phyloP scores from a whole-genome alignment of 768 basidiomycete genomes.

The Wakefieldia striispora region DNA sequence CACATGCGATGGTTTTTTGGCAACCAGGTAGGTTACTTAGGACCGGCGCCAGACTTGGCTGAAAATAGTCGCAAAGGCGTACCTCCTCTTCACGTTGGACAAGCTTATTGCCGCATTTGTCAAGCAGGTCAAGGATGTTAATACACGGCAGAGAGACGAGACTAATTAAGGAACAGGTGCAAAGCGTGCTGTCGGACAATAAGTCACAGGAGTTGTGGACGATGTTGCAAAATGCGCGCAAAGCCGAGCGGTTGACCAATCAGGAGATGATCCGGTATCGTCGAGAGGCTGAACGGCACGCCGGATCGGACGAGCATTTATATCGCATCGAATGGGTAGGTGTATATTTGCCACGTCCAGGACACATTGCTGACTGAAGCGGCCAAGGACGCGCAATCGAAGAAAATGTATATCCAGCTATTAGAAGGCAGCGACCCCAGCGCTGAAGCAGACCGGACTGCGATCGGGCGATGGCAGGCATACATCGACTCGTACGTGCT shows the following conservation, averaged over 20 bases:
- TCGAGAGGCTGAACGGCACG: conserved; percentile 73
- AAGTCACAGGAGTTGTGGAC: conserved; percentile 86
- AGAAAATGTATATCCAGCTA: conserved; percentile 59
- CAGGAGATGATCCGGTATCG: conserved; percentile 76
- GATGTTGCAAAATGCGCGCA: conserved; percentile 65
- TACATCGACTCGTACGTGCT: conserved; percentile 75
- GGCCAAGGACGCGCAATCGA: conserved; percentile 51
- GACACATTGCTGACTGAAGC: conserved; percentile 9
- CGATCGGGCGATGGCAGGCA: conserved; percentile 62
- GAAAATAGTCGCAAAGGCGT: conserved; percentile 60
- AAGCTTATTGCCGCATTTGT: conserved; percentile 85
- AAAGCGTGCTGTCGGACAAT: conserved; percentile 79
- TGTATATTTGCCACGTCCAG: conserved; percentile 8
- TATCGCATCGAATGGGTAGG: conserved; percentile 81
- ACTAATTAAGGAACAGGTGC: conserved; percentile 56
- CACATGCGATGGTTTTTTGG: conserved; percentile 95
- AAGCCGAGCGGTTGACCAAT: conserved; percentile 47
- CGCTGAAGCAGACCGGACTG: conserved; percentile 49
- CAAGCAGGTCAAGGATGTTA: conserved; percentile 68
- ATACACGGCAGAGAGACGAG: not conserved
- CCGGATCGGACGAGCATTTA: conserved; percentile 72
- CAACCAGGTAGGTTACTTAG: conserved; percentile 57
- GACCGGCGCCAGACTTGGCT: not conserved
- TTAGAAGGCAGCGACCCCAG: conserved; percentile 65
- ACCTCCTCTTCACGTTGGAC: conserved; percentile 90